Evolutionary conservation across 306 rosid species (phyloP).

Genomic region (Acacia crassicarpa): DNA sequence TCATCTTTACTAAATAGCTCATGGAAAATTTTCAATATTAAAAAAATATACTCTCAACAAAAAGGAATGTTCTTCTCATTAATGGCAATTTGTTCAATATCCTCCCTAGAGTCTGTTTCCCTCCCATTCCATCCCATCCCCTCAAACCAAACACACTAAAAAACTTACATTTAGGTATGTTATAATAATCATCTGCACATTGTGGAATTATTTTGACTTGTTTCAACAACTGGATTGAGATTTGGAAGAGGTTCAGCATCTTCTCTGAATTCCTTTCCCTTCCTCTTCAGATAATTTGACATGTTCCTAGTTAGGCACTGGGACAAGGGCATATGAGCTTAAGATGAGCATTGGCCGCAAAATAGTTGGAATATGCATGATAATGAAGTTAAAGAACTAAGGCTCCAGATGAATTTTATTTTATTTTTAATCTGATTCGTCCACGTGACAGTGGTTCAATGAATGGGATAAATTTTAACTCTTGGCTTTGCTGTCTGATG

Average conservation of each 20-base stretch:
- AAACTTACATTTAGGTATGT: not conserved
- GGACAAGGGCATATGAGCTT: slow-evolving; percentile 10
- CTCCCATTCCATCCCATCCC: no score
- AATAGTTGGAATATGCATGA: not conserved
- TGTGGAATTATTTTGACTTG: slow-evolving; percentile 9
- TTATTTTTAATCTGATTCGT: not conserved
- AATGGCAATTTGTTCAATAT: no score
- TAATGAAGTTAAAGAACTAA: slow-evolving; percentile 3
- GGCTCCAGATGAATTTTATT: not conserved
- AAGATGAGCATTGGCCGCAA: slow-evolving; percentile 16
- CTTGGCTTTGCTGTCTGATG: slow-evolving; percentile 1
- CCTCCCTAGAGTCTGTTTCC: no score
- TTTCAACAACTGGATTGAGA: slow-evolving; percentile 6
- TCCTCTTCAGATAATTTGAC: not conserved
- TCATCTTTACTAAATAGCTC: no score
- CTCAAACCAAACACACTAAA: not conserved
- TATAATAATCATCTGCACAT: not conserved
- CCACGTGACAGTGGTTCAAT: not conserved
- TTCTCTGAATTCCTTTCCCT: not conserved
- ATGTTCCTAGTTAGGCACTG: slow-evolving; percentile 7
- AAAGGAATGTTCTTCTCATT: no score
- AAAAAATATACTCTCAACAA: no score
- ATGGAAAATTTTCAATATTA: no score
- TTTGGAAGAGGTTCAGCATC: not conserved
- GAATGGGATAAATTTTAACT: not conserved